Conservation (phyloP, 208 protist genomes). For the Wallacemonas sp. region DNA sequence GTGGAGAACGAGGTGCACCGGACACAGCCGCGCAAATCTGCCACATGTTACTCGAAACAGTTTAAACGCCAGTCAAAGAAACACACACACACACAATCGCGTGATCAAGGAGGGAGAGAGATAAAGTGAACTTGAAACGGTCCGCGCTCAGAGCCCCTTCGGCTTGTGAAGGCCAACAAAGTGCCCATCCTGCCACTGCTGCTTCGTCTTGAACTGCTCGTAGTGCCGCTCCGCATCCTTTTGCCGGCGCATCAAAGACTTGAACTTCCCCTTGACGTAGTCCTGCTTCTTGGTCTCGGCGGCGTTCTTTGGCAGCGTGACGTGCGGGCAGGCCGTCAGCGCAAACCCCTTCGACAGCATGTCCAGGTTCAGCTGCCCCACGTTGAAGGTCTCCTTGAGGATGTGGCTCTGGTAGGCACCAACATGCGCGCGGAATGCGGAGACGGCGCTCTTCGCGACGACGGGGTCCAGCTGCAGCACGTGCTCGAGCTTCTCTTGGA, state of each 20-base stretch:
- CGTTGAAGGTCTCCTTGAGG: conserved; percentile 93
- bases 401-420: conserved; percentile 94
- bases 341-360: conserved; percentile 93
- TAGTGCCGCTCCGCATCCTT: conserved; percentile 73
- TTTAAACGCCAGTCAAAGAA: too few relatives aligned
- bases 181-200: conserved; percentile 78
- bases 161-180: conserved; percentile 65
- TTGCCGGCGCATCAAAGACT: conserved; percentile 74
- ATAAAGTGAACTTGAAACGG: too few relatives aligned
- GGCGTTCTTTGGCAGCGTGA: conserved; percentile 76
- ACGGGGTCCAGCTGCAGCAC: conserved; percentile 86
- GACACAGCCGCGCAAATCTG: too few relatives aligned
- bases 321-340: conserved; percentile 81
- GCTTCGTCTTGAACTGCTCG: conserved; percentile 77
- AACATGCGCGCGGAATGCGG: conserved; percentile 91
- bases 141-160: background rate
- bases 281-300: conserved; percentile 66
- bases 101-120: too few relatives aligned
- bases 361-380: conserved; percentile 89
- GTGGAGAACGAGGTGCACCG: too few relatives aligned
- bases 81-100: too few relatives aligned
- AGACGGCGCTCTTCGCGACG: conserved; percentile 89
- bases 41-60: too few relatives aligned
- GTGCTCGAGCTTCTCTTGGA: conserved; percentile 88
- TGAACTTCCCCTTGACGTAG: conserved; percentile 91